Evolutionary conservation across 2,329 filamentous ascomycete species (phyloP), one percentile per base, ranked within the genome.

Genomic region (Leptographium wingfieldii): DNA sequence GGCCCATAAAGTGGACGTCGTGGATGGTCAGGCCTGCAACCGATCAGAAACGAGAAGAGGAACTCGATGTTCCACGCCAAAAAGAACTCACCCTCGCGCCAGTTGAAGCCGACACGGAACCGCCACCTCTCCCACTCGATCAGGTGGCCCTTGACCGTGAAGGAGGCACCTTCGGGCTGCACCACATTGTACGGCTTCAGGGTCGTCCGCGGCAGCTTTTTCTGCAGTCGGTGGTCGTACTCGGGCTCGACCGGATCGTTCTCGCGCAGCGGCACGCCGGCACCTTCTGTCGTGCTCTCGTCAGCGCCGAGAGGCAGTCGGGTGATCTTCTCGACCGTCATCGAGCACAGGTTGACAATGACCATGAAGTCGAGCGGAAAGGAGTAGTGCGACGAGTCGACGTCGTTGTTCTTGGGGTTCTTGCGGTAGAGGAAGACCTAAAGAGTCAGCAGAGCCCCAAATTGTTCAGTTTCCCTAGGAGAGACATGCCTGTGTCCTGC

Each of bases 61-160:
- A n/a, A 7, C 16, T 2, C 19, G 19, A 12, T 43, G 3, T 4
- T 14, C 12, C 40, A 4, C 31, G 31, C 31, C 40, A 43, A 14
- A n/a, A 16, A n/a, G 6, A 14, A 46, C 43, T 3, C 7, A 46
- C 43, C 43, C 43, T 60, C 58, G 1, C 86, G 77, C 51, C 80
- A 78, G 69, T 85, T 89, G 73, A 87, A 88, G 43, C 80, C 80
- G 3, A 91, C 77, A 5, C 86, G 76, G 72, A 90, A 86, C 1
- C 79, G 75, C 85, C 86, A 89, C 65, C 86, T 83, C 68, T 86
- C 81, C 83, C 83, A 86, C 60, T 76, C 71, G 5, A 83, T 66
- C n/a, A 73, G 69, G 56, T 75, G 74, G 65, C 80, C 72, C 61
- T 74, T 73, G 11, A 87, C 76, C 0, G 72, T 74, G 70, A 90